Evolutionary conservation across 305 asterid species (phyloP).

Genomic region (Fraxinus ornus): DNA sequence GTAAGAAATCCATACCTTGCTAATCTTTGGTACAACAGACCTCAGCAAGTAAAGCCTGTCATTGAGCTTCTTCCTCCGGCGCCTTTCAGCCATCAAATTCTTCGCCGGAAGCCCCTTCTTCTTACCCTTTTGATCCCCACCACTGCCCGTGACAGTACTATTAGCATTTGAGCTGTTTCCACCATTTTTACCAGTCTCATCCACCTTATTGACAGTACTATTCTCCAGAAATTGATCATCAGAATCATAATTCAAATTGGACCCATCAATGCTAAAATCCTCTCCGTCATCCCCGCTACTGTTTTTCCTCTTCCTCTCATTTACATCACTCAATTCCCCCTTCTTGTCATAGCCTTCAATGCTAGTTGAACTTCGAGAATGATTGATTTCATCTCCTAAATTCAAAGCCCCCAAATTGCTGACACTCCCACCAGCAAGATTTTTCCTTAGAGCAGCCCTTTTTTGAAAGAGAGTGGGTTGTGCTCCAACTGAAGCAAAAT

Average conservation of each 20-base stretch:
- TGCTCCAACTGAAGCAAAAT: constrained; percentile 52
- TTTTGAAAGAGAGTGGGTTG: constrained; percentile 91
- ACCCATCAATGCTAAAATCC: constrained; percentile 68
- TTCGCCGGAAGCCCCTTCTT: constrained; percentile 90
- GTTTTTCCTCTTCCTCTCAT: constrained; percentile 46
- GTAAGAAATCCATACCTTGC: constrained; percentile 66
- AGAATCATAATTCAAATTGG: constrained; percentile 65
- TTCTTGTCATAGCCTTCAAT: constrained; percentile 29
- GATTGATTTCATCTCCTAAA: constrained; percentile 34
- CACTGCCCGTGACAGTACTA: constrained; percentile 37
- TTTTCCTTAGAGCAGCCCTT: constrained; percentile 83
- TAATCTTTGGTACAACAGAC: constrained; percentile 92
- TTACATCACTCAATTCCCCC: constrained; percentile 30
- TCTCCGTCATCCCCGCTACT: constrained; percentile 64
- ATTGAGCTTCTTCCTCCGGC: constrained; percentile 92
- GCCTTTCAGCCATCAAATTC: constrained; percentile 92
- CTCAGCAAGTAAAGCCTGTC: constrained; percentile 92
- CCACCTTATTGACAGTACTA: constrained; percentile 26
- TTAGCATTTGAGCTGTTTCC: constrained; percentile 48
- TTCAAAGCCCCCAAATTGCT: constrained; percentile 45
- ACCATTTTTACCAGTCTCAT: constrained; percentile 39
- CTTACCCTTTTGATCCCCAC: constrained; percentile 70
- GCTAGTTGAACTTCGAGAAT: constrained; percentile 23
- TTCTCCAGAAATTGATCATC: constrained; percentile 64
- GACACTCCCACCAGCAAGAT: constrained; percentile 33